Evolutionary conservation across 768 basidiomycete genomes (phyloP).

Genomic region (Mrakia hoshinonis): DNA sequence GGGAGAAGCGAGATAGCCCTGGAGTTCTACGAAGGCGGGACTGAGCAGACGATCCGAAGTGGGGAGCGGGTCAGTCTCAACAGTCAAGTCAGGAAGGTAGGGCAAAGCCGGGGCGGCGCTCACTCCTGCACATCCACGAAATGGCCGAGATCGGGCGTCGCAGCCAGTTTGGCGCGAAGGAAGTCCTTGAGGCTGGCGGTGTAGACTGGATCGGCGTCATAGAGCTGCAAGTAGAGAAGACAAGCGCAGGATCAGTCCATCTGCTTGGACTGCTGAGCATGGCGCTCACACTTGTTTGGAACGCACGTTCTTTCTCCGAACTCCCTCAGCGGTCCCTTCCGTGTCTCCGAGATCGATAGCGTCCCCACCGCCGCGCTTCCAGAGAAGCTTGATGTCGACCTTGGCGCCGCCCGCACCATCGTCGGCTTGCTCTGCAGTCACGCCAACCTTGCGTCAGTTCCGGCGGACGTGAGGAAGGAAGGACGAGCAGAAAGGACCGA

Average conservation of each 20-base stretch:
- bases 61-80: not conserved
- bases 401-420: not conserved
- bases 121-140: constrained; percentile 24
- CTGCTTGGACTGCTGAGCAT: no score
- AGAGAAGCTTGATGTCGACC: constrained; percentile 23
- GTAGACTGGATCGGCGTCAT: constrained; percentile 24
- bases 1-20: constrained; percentile 21
- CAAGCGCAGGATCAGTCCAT: not conserved
- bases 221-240: constrained; percentile 11
- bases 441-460: not conserved
- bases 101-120: not conserved
- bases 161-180: constrained; percentile 19
- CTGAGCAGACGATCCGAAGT: not conserved
- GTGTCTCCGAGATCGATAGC: constrained; percentile 12
- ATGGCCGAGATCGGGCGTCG: constrained; percentile 6
- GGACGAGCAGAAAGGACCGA: not conserved
- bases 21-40: constrained; percentile 27
- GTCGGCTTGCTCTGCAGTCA: constrained; percentile 4
- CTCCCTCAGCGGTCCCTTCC: constrained; percentile 27
- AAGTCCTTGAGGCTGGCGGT: constrained; percentile 20
- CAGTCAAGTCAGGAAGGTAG: not conserved
- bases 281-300: not conserved
- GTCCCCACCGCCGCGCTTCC: constrained; percentile 21
- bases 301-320: constrained; percentile 9
- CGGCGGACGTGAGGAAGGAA: not conserved